Base-by-base conservation (phyloP, 208 protist genomes). In the Strigomonas culicis region DNA sequence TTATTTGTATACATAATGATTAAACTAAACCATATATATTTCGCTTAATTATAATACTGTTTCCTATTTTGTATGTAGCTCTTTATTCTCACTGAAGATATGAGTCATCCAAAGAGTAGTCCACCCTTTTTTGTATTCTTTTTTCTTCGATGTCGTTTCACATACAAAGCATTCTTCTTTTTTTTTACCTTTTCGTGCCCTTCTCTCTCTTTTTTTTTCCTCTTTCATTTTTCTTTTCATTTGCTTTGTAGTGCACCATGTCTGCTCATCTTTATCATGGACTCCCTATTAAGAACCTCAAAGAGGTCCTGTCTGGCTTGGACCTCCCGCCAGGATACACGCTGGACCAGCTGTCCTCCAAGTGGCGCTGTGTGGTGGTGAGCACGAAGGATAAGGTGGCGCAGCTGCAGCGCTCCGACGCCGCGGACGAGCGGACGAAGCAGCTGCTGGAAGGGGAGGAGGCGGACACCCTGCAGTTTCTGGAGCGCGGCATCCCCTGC, bases 321-420 rank as follows among this genome's bases (percentile, higher is more conserved):
- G 79, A 61, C 0, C 71, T 95, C 0, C 89, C 89, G 13, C 31
- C 66, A 0, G 63, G 59, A 4, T 82, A 68, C 44, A 53, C 63
- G 1, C 59, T 86, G 3, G 63, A 55, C 0, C 44, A 57, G 6
- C 66, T 96, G 4, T 92, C 86, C 22, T 50, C 46, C 41, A 94
- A 92, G 68, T 96, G 87, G 91, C 80, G 91, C 1, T 96, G 91
- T 52, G 77, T 60, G 6, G 30, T 60, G 4, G 11, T 60, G 22
- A 19, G 3, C 21, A n/a, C 30, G 4, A 22, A n/a, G 10, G 39
- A 43, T 22, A 31, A 46, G 11, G 15, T 34, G 25, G 31, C 24
- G 24, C 13, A 57, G 13, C 25, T 31, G 13, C 6, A 31, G 6
- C 11, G 21, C 10, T 24, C 31, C 7, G 55, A 60, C 17, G 55